Evolutionary conservation across 345 rosid genomes (phyloP).

Genomic region (Populus nigra): DNA sequence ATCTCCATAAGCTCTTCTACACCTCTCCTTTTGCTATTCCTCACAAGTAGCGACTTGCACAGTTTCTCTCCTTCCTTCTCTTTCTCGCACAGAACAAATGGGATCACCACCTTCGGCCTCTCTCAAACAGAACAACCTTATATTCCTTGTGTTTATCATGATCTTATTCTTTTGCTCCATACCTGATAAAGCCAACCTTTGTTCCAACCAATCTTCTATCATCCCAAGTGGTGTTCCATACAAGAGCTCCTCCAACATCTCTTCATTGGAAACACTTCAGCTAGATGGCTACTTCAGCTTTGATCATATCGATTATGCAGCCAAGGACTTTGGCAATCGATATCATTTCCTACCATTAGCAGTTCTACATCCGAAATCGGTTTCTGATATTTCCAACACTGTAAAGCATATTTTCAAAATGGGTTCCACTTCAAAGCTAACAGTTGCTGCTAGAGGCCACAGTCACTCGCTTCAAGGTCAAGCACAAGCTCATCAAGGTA

Average conservation of each 20-base stretch:
- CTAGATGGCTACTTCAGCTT: constrained; percentile 65
- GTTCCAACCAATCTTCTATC: constrained; percentile 40
- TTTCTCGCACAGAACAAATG: constrained; percentile 32
- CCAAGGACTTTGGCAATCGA: constrained; percentile 82
- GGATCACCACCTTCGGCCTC: constrained; percentile 41
- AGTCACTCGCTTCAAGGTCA: constrained; percentile 98
- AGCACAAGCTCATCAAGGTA: constrained; percentile 73
- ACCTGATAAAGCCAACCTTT: constrained; percentile 49
- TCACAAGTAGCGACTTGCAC: constrained; percentile 11
- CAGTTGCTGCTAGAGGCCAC: constrained; percentile 90
- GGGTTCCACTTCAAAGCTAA: constrained; percentile 62
- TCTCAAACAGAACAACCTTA: constrained; percentile 39
- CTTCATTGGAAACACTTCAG: constrained; percentile 38
- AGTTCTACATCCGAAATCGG: constrained; percentile 73
- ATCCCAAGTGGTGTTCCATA: constrained; percentile 28
- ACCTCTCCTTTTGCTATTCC: constrained; percentile 26
- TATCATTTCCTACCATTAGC: constrained; percentile 64
- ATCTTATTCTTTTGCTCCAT: constrained; percentile 58
- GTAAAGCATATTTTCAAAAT: constrained; percentile 50
- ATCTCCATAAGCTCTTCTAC: constrained; percentile 33
- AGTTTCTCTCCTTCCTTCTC: constrained; percentile 14
- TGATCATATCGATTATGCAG: constrained; percentile 55
- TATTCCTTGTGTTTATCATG: constrained; percentile 44
- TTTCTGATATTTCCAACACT: constrained; percentile 66
- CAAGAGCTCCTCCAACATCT: constrained; percentile 30